Percentiles rank a stretch among this genome's conserved stretches.
Conservation (phyloP, 2,329 filamentous ascomycete species). For the Colletotrichum chrysophilum region DNA sequence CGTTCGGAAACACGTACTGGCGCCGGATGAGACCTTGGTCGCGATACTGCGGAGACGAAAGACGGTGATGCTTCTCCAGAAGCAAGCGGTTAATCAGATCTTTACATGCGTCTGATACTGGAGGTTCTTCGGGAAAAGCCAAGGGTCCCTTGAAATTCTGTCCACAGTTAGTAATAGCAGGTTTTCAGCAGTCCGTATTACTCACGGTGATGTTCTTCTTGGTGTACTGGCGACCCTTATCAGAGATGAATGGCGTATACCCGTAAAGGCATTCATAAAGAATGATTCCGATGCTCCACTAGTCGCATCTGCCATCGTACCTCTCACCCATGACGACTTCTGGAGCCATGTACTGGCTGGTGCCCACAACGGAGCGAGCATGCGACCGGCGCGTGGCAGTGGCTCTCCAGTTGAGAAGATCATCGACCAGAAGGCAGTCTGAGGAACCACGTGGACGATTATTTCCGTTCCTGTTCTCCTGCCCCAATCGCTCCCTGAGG, state of each 20-base stretch:
- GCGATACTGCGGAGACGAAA: constrained; percentile 62
- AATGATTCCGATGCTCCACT: constrained; percentile 96
- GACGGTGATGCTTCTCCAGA: constrained; percentile 74
- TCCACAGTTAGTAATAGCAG: not conserved
- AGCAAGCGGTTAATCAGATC: constrained; percentile 78
- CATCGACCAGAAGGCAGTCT: constrained; percentile 30
- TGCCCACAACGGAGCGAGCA: constrained; percentile 88
- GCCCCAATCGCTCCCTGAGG: not conserved
- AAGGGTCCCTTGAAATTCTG: constrained; percentile 75
- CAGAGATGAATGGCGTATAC: constrained; percentile 85
- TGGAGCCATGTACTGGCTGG: constrained; percentile 97
- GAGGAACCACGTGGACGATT: not conserved
- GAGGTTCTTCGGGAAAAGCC: constrained; percentile 68
- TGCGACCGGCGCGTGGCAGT: constrained; percentile 71
- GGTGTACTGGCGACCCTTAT: constrained; percentile 78
- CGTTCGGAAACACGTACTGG: constrained; percentile 79
- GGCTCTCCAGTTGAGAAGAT: constrained; percentile 74
- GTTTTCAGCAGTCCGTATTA: not conserved
- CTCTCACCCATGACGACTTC: constrained; percentile 83
- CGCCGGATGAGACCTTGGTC: constrained; percentile 20
- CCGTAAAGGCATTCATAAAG: constrained; percentile 94
- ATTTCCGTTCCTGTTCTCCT: not conserved
- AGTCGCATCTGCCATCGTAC: constrained; percentile 95
- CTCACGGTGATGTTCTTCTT: constrained; percentile 84
- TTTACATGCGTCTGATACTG: constrained; percentile 73